These are phyloP conservation scores for Xylariales sp. DNA, from an alignment of 2,329 filamentous ascomycete genomes.

Conservation along the genomic window DNA sequence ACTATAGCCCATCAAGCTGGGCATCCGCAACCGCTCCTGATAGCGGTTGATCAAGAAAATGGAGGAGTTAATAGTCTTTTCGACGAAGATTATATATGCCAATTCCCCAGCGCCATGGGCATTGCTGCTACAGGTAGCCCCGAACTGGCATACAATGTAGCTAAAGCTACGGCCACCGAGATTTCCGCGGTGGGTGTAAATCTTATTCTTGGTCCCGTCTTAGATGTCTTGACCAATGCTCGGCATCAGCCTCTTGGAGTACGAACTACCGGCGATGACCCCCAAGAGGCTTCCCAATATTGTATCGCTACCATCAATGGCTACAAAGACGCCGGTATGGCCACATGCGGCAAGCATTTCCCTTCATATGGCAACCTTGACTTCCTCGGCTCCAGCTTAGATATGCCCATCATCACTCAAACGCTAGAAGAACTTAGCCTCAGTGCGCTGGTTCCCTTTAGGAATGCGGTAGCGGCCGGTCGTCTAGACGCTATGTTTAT, in stretches of 20 bases:
- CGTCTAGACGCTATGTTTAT: slow-evolving; percentile 93
- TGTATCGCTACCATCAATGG: slow-evolving; percentile 91
- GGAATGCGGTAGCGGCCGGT: slow-evolving; percentile 87
- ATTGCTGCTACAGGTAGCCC: slow-evolving; percentile 90
- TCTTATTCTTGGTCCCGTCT: slow-evolving; percentile 90
- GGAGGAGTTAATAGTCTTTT: slow-evolving; percentile 97
- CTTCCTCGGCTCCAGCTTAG: slow-evolving; percentile 88
- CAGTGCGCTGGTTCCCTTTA: slow-evolving; percentile 91
- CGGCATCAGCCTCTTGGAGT: slow-evolving; percentile 92
- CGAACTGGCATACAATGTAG: slow-evolving; percentile 87
- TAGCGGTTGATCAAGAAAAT: slow-evolving; percentile 97
- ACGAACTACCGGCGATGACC: slow-evolving; percentile 89
- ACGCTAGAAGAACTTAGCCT: slow-evolving; percentile 91
- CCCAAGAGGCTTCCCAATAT: slow-evolving; percentile 93
- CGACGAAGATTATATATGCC: slow-evolving; percentile 93
- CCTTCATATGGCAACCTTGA: slow-evolving; percentile 96
- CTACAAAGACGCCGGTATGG: slow-evolving; percentile 89
- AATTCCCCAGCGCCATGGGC: slow-evolving; percentile 97
- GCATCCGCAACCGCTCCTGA: slow-evolving; percentile 87
- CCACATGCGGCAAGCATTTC: slow-evolving; percentile 94
- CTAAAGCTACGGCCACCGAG: slow-evolving; percentile 92
- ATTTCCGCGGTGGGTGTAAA: slow-evolving; percentile 94
- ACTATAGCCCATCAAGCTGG: slow-evolving; percentile 91
- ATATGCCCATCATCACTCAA: slow-evolving; percentile 95
- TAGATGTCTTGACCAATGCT: slow-evolving; percentile 94